Evolutionary conservation across 164 flowering plant genomes (phyloP).

Genomic region (Taxillus chinensis): DNA sequence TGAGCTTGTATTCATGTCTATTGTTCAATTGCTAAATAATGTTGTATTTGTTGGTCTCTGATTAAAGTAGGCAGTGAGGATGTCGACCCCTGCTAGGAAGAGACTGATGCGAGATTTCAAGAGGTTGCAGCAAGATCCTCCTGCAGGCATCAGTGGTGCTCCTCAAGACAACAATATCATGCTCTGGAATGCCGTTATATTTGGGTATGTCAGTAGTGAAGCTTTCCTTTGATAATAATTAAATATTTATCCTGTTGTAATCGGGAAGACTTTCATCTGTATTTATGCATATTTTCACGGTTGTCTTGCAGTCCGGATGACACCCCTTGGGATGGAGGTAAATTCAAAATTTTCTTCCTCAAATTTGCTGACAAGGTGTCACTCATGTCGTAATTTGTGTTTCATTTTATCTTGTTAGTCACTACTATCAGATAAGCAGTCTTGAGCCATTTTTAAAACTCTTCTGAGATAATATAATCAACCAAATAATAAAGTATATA

Average conservation of each 20-base stretch:
- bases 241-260: no score
- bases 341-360: background rate
- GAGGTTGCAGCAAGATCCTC: constrained; percentile 76
- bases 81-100: constrained; percentile 75
- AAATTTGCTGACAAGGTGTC: background rate
- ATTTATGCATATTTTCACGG: constrained; percentile 5
- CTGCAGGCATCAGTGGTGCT: constrained; percentile 70
- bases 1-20: background rate
- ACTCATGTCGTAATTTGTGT: background rate
- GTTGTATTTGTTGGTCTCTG: background rate
- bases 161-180: constrained; percentile 71
- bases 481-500: no score
- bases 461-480: no score
- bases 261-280: background rate
- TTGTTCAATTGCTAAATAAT: background rate
- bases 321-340: constrained; percentile 84
- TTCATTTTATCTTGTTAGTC: background rate
- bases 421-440: no score
- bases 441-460: no score
- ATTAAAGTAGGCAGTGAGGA: constrained; percentile 20
- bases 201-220: constrained; percentile 32
- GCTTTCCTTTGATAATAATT: background rate
- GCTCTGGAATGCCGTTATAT: constrained; percentile 82
- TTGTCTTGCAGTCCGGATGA: constrained; percentile 64
- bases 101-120: constrained; percentile 76